Evolutionary conservation across 148 eudicot species (phyloP).

Genomic region (Talinum fruticosum): DNA sequence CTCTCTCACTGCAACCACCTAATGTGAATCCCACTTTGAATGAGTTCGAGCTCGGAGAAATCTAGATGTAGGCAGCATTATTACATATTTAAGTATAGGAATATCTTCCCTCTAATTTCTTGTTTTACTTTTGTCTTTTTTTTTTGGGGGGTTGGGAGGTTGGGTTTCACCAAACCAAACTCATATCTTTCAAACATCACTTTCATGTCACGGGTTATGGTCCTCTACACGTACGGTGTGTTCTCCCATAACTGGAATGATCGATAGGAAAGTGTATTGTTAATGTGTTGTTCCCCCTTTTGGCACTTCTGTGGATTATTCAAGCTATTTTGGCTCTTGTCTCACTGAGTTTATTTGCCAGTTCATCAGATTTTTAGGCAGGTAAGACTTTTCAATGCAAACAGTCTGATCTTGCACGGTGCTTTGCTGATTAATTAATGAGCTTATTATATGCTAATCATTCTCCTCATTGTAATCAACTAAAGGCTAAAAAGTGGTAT

Average conservation of each 20-base stretch:
- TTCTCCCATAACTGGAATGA: conserved; percentile 3
- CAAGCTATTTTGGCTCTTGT: neutral
- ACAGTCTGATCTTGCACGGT: conserved; percentile 13
- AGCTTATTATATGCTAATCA: neutral
- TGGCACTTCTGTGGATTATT: neutral
- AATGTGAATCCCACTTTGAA: too few relatives aligned
- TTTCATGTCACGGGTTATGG: conserved; percentile 22
- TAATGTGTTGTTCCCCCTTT: neutral
- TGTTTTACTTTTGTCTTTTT: neutral
- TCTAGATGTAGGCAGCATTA: too few relatives aligned
- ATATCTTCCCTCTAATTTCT: too few relatives aligned
- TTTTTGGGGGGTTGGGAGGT: neutral
- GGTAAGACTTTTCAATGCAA: neutral
- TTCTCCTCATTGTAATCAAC: neutral
- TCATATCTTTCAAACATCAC: conserved; percentile 3
- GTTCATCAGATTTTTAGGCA: neutral
- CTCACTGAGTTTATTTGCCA: neutral
- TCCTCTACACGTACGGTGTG: conserved; percentile 3
- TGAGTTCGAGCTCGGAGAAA: too few relatives aligned
- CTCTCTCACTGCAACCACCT: too few relatives aligned
- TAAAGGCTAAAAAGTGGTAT: neutral
- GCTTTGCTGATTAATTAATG: neutral
- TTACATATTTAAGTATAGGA: too few relatives aligned
- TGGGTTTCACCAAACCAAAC: neutral
- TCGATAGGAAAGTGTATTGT: neutral